Percentiles rank a stretch among this genome's conserved stretches.
Conservation (phyloP, 2,329 filamentous ascomycete species). For the Exophiala oligosperma region DNA sequence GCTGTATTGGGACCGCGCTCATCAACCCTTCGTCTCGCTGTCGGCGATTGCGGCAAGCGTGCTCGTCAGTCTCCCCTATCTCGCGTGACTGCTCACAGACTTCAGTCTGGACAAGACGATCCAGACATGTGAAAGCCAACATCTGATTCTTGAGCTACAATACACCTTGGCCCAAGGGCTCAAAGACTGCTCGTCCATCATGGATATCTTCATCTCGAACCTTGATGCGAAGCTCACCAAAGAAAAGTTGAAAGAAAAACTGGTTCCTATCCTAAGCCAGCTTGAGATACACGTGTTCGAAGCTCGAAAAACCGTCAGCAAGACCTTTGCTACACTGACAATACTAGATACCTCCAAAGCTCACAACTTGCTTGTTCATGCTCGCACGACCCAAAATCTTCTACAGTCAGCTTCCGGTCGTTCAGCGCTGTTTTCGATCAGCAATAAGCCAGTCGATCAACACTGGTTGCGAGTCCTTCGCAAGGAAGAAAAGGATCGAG, state of each 20-base stretch:
- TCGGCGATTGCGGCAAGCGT: no score
- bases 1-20: no score
- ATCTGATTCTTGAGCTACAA: no score
- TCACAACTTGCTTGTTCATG: constrained; percentile 42
- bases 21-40: no score
- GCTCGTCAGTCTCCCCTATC: no score
- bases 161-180: no score
- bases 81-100: no score
- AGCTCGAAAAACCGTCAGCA: constrained; percentile 44
- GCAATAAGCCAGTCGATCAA: constrained; percentile 37
- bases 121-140: no score
- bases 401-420: constrained; percentile 20
- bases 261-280: constrained; percentile 40
- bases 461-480: constrained; percentile 32
- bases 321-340: constrained; percentile 47
- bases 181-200: constrained; percentile 21
- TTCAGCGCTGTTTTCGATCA: constrained; percentile 33
- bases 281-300: constrained; percentile 45
- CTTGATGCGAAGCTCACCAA: constrained; percentile 44
- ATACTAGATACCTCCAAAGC: constrained; percentile 44
- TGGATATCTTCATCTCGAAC: constrained; percentile 51
- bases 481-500: constrained; percentile 11
- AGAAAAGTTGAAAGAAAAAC: constrained; percentile 42
- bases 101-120: no score
- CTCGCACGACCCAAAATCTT: constrained; percentile 18